phyloP scores from a whole-genome alignment of 176 grass and related monocot species.

The Zoysia pacifica region DNA sequence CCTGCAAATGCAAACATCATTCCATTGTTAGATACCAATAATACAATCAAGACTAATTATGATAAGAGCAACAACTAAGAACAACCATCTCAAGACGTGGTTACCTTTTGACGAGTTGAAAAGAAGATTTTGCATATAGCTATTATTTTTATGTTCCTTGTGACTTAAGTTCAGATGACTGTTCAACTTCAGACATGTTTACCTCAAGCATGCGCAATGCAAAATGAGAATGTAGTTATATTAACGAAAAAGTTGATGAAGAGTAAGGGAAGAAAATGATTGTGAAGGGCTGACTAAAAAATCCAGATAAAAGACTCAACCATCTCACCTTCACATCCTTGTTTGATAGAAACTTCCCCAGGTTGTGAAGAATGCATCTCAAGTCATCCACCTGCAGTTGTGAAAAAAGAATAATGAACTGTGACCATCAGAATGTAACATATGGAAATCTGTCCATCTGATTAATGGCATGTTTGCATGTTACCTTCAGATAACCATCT shows the following conservation, averaged over 20 bases:
- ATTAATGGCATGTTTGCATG: constrained; percentile 10
- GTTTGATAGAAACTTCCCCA: constrained; percentile 87
- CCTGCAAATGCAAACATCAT: constrained; percentile 47
- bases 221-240: neutral
- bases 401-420: constrained; percentile 35
- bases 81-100: neutral
- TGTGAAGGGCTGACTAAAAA: neutral
- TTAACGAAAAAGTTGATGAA: no score
- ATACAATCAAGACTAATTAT: neutral
- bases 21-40: neutral
- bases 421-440: neutral
- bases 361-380: constrained; percentile 93
- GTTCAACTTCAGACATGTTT: neutral
- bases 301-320: constrained; percentile 18
- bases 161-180: neutral
- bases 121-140: neutral
- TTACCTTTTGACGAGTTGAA: neutral
- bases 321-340: constrained; percentile 88
- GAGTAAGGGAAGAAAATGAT: neutral
- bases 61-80: neutral
- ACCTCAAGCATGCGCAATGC: no score
- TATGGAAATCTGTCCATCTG: neutral
- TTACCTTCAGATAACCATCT: constrained; percentile 81
- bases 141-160: neutral
- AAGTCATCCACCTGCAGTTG: constrained; percentile 87